phyloP scores from a whole-genome alignment of 129 eudicot species.

The Arctium minus region DNA sequence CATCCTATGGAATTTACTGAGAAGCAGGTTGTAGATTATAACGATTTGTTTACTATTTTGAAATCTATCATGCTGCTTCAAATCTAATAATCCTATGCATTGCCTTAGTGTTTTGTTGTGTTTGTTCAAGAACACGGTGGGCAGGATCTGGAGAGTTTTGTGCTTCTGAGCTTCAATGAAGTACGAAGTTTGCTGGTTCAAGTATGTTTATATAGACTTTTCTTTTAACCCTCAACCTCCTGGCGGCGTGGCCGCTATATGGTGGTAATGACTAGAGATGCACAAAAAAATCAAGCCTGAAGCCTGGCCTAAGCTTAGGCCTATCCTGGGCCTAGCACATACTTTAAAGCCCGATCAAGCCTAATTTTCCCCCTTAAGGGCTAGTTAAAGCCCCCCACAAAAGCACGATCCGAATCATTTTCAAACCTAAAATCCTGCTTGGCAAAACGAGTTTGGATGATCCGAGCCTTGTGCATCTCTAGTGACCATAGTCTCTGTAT shows the following conservation, averaged over 20 bases:
- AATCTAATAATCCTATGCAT: constrained; percentile 7
- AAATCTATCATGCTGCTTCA: constrained; percentile 2
- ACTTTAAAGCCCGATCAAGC: too few relatives aligned
- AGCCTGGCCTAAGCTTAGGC: too few relatives aligned
- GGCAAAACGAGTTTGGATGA: too few relatives aligned
- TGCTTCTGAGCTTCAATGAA: constrained; percentile 75
- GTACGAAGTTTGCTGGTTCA: constrained; percentile 86
- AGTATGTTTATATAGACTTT: constrained; percentile 34
- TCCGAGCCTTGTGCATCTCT: too few relatives aligned
- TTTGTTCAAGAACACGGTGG: constrained; percentile 98
- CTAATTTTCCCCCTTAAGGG: too few relatives aligned
- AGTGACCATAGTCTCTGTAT: not conserved
- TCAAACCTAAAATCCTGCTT: too few relatives aligned
- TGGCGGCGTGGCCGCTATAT: not conserved
- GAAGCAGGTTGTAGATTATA: constrained; percentile 56
- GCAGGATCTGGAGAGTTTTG: constrained; percentile 88
- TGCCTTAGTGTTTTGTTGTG: constrained; percentile 69
- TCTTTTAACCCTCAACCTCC: not conserved
- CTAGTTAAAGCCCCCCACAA: too few relatives aligned
- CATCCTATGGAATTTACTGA: constrained; percentile 80
- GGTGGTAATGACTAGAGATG: too few relatives aligned
- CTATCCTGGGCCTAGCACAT: too few relatives aligned
- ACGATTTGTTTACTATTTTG: not conserved
- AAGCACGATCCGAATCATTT: too few relatives aligned
- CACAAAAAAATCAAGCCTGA: too few relatives aligned